A percentile compares a stretch with the other conserved stretches of the same genome.
phyloP scores from a whole-genome alignment of 768 basidiomycete species.

The Kwoniella mangroviensis region DNA sequence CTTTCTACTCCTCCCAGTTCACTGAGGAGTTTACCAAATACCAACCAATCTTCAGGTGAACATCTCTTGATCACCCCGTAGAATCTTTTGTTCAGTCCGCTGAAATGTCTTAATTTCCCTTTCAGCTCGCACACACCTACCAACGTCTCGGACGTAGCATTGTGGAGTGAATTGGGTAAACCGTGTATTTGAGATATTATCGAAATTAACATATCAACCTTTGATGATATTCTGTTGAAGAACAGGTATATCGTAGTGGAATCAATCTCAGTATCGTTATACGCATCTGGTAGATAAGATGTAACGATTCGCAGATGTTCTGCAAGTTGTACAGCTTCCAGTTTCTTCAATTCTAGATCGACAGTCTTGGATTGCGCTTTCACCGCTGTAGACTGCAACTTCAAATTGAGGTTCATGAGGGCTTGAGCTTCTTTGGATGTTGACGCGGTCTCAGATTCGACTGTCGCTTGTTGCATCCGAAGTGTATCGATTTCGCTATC shows the following conservation, averaged over 20 bases:
- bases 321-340: constrained; percentile 80
- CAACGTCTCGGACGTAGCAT: constrained; percentile 76
- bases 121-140: constrained; percentile 97
- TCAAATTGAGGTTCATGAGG: constrained; percentile 92
- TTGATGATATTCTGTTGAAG: constrained; percentile 85
- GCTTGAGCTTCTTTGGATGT: constrained; percentile 87
- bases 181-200: constrained; percentile 81
- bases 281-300: constrained; percentile 90
- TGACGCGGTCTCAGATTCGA: constrained; percentile 78
- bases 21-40: constrained; percentile 76
- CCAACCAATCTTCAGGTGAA: constrained; percentile 82
- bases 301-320: constrained; percentile 80
- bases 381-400: constrained; percentile 84
- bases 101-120: constrained; percentile 76
- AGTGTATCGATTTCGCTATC: constrained; percentile 81
- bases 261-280: constrained; percentile 84
- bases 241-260: constrained; percentile 88
- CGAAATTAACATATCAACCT: constrained; percentile 82
- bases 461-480: constrained; percentile 81
- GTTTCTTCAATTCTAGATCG: constrained; percentile 81
- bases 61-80: constrained; percentile 78
- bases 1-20: constrained; percentile 90
- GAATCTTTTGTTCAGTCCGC: constrained; percentile 86
- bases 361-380: constrained; percentile 89
- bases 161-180: constrained; percentile 82